Evolutionary conservation across 495 filamentous ascomycete species (phyloP), one percentile per base, ranked within the genome.

Genomic region (Friedmanniomyces simplex): DNA sequence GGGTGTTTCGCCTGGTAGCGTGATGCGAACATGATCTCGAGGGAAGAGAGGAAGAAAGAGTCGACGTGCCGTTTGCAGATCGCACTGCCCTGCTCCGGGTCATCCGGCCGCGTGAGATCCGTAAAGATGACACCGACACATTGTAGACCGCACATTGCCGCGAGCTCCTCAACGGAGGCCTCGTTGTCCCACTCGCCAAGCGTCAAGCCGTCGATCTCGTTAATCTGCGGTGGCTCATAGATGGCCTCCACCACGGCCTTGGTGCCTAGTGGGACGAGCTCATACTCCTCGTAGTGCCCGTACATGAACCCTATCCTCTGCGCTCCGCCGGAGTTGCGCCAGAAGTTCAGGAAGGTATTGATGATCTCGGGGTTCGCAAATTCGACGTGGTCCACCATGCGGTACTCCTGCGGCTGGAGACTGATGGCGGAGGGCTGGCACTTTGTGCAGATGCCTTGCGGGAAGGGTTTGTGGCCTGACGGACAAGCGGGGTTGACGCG

Each of bases 341-440:
- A 99, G 60, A 91, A 91, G 60, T 95, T 81, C 39, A 99, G 80
- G 30, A 96, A 80, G 8, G 82, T 83, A 66, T 99, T 85, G 67
- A 99, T 85, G 21, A 96, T 72, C 34, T 79, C 78, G 1, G 88
- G 80, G 0, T 85, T 81, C 2, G 93, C 79, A 67, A 99, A 97
- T 67, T 99, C 94, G 60, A 99, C 91, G 69, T 99, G 93, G 65
- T 99, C 93, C 0, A 99, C 90, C 88, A 91, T 96, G n/a, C 93
- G 87, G 66, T 87, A 99, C 30, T 87, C 77, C 68, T 99, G 93
- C 14, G 88, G 87, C 63, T 96, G 90, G 21, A 99, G 76, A 43
- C 87, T 96, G 69, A 99, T 99, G 25, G 93, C 93, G 56, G 91
- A 95, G 14, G 93, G 93, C 66, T 99, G 93, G 66, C 93, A 99